These are phyloP conservation scores for Hypoxylon sp. DNA, from an alignment of 2,329 filamentous ascomycete genomes.

Conservation along the genomic window DNA sequence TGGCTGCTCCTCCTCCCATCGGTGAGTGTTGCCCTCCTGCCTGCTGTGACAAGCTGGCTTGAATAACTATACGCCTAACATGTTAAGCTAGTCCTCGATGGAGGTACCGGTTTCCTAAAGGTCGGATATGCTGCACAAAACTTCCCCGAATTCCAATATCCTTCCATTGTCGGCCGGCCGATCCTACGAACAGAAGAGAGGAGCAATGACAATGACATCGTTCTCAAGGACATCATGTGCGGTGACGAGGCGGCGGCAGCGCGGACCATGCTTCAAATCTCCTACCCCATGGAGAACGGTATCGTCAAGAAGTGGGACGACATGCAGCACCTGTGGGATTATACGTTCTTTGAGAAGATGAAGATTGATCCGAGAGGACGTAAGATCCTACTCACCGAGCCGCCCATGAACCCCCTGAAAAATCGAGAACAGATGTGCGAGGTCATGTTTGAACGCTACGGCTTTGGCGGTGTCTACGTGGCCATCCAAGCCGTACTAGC, in stretches of 20 bases:
- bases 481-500: slow-evolving; percentile 97
- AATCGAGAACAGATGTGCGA: slow-evolving; percentile 99
- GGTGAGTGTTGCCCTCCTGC: slow-evolving; percentile 58
- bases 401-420: slow-evolving; percentile 96
- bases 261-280: slow-evolving; percentile 97
- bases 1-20: slow-evolving; percentile 69
- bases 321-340: slow-evolving; percentile 99
- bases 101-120: slow-evolving; percentile 99
- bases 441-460: slow-evolving; percentile 98
- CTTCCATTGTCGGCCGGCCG: slow-evolving; percentile 96
- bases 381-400: slow-evolving; percentile 98
- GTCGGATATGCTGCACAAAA: slow-evolving; percentile 99
- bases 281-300: slow-evolving; percentile 99
- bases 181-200: slow-evolving; percentile 97
- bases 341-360: slow-evolving; percentile 98
- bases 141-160: slow-evolving; percentile 99
- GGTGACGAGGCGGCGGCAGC: slow-evolving; percentile 97
- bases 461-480: slow-evolving; percentile 96
- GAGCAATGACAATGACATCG: slow-evolving; percentile 74
- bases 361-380: slow-evolving; percentile 89
- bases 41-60: slow-evolving; percentile 6
- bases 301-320: slow-evolving; percentile 99
- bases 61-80: slow-evolving; percentile 44
- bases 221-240: slow-evolving; percentile 99
- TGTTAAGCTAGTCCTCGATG: slow-evolving; percentile 85